Percentiles rank a stretch among this genome's conserved stretches.
These are phyloP conservation scores for Yamadazyma phyllophila DNA, from an alignment of 805 yeast genomes.

Conservation along the genomic window DNA sequence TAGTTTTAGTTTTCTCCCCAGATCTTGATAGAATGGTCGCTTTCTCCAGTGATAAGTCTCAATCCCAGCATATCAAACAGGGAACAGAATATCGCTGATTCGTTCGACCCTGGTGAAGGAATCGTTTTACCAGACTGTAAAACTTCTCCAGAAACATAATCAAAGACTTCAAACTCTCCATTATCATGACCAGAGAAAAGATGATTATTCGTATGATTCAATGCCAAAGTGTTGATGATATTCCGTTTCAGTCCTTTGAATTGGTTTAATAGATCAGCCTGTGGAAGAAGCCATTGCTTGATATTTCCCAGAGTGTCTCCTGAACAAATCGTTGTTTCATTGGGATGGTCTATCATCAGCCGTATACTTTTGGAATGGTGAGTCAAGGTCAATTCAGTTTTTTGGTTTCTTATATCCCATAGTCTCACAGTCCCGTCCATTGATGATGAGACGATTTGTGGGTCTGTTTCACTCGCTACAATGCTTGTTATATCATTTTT, in stretches of 20 bases:
- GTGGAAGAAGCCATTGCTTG: constrained; percentile 80
- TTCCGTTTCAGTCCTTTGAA: constrained; percentile 47
- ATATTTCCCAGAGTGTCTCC: constrained; percentile 74
- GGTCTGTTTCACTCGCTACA: constrained; percentile 66
- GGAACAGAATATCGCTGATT: constrained; percentile 67
- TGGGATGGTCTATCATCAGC: constrained; percentile 65
- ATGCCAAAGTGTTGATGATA: constrained; percentile 67
- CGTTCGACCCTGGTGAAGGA: constrained; percentile 68
- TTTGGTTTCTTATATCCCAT: constrained; percentile 90
- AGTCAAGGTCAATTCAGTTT: constrained; percentile 67
- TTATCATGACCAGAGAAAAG: constrained; percentile 82
- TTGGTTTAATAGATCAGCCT: constrained; percentile 61
- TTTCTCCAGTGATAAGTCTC: constrained; percentile 80
- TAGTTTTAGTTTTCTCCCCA: constrained; percentile 44
- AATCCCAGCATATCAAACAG: constrained; percentile 77
- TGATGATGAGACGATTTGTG: constrained; percentile 81
- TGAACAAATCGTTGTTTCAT: constrained; percentile 70
- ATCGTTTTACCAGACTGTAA: constrained; percentile 54
- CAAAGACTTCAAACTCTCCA: constrained; percentile 75
- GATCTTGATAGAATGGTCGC: constrained; percentile 81
- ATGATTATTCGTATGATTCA: constrained; percentile 59
- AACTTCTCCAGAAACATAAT: constrained; percentile 68
- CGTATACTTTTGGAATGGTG: constrained; percentile 84
- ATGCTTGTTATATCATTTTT: constrained; percentile 70
- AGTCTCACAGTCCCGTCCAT: constrained; percentile 80